Percentiles rank a stretch among this genome's conserved stretches.
phyloP scores from a whole-genome alignment of 2,329 filamentous ascomycete species.

The Pseudogymnoascus sp. region DNA sequence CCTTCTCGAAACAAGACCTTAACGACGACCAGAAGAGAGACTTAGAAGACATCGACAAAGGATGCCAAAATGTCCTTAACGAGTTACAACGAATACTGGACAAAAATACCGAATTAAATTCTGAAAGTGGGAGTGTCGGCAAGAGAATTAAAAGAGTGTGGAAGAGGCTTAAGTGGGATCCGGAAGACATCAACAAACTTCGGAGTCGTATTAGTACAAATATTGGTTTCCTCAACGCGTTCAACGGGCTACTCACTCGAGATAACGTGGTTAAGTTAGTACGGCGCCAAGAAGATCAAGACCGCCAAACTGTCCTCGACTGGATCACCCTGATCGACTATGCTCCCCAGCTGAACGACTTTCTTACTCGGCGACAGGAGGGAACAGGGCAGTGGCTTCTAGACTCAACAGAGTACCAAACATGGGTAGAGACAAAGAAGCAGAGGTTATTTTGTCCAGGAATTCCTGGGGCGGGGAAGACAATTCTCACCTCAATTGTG shows the following conservation, averaged over 20 bases:
- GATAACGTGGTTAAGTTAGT: slow-evolving; percentile 14
- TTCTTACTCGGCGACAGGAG: slow-evolving; percentile 13
- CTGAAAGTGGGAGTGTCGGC: no score
- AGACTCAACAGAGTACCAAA: slow-evolving; percentile 16
- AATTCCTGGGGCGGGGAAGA: slow-evolving; percentile 18
- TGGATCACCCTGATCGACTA: neutral
- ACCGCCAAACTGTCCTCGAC: neutral
- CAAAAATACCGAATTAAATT: no score
- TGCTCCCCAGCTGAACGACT: neutral
- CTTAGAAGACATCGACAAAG: no score
- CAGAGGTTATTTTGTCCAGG: slow-evolving; percentile 11
- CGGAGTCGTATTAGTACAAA: no score
- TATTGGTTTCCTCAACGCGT: slow-evolving; percentile 24
- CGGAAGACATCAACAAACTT: no score
- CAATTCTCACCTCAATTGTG: slow-evolving; percentile 15
- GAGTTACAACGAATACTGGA: no score
- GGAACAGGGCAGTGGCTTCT: slow-evolving; percentile 21
- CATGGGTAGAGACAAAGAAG: slow-evolving; percentile 16
- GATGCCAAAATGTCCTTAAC: no score
- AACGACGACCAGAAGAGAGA: no score
- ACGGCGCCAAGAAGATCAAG: slow-evolving; percentile 15
- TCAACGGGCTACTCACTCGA: slow-evolving; percentile 14
- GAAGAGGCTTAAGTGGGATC: no score
- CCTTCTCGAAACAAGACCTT: no score
- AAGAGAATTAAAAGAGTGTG: no score